phyloP scores from a whole-genome alignment of 2,329 filamentous ascomycete species.

The Septoria linicola region DNA sequence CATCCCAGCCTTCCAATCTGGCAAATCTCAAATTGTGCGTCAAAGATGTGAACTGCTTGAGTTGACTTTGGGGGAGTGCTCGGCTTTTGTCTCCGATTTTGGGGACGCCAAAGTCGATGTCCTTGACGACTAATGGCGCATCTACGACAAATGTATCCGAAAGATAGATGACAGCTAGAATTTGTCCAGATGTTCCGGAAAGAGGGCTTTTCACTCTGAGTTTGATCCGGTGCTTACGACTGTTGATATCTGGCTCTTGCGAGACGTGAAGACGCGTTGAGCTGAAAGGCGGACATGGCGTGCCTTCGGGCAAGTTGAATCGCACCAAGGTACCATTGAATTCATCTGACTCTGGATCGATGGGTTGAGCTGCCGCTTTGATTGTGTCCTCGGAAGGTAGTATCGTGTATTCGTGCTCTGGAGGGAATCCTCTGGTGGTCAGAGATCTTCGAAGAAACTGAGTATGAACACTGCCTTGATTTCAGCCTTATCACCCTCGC shows the following conservation, averaged over 20 bases:
- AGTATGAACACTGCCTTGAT: neutral
- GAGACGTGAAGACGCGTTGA: neutral
- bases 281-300: neutral
- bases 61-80: neutral
- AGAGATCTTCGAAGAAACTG: neutral
- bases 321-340: neutral
- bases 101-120: slow-evolving; percentile 1
- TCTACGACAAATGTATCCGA: slow-evolving; percentile 5
- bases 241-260: neutral
- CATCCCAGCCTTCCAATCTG: slow-evolving; percentile 1
- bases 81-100: neutral
- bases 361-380: neutral
- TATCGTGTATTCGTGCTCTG: neutral
- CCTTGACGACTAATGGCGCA: neutral
- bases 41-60: neutral
- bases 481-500: neutral
- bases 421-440: neutral
- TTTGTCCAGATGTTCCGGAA: neutral
- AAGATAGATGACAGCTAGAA: neutral
- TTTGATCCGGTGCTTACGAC: neutral
- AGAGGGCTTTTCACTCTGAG: neutral
- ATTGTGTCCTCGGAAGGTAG: neutral
- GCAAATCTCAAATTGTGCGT: slow-evolving; percentile 4
- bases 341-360: neutral
- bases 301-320: neutral